phyloP scores from a whole-genome alignment of 192 early-diverging fungal species.

The Backusella tarrabulga region DNA sequence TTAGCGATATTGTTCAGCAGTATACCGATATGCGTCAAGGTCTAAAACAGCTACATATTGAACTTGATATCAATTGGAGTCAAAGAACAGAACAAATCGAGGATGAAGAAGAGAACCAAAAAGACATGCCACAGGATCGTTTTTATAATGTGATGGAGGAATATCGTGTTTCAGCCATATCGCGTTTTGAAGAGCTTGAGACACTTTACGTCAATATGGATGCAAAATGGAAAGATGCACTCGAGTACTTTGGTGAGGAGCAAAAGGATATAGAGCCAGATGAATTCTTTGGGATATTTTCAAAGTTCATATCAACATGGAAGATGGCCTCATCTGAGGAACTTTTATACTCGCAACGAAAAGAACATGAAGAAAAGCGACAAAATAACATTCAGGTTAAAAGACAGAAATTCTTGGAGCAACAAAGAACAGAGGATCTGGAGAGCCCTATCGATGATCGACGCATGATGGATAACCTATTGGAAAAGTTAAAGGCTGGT shows the following conservation, averaged over 20 bases:
- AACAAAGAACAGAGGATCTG: neutral
- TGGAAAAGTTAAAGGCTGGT: slow-evolving; percentile 63
- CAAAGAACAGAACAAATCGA: slow-evolving; percentile 30
- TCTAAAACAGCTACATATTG: slow-evolving; percentile 45
- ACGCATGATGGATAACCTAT: slow-evolving; percentile 70
- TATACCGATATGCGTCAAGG: slow-evolving; percentile 34
- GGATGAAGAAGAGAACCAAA: slow-evolving; percentile 22
- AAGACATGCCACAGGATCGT: slow-evolving; percentile 42
- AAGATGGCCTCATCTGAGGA: slow-evolving; percentile 34
- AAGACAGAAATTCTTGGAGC: neutral
- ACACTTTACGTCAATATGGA: slow-evolving; percentile 65
- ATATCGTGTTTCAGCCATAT: slow-evolving; percentile 56
- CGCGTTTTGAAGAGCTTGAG: slow-evolving; percentile 55
- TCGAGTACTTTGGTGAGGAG: slow-evolving; percentile 71
- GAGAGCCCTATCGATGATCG: slow-evolving; percentile 42
- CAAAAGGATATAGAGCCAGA: slow-evolving; percentile 64
- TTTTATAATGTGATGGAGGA: slow-evolving; percentile 65
- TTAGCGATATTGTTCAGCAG: slow-evolving; percentile 32
- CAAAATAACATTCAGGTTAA: slow-evolving; percentile 7
- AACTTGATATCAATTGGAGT: slow-evolving; percentile 40
- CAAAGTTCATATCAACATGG: slow-evolving; percentile 67
- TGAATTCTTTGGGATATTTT: slow-evolving; percentile 80
- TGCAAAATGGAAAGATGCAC: slow-evolving; percentile 60
- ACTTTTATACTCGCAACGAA: slow-evolving; percentile 1
- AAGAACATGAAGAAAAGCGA: slow-evolving; percentile 23